phyloP scores from a whole-genome alignment of 75 land plant species.

The Sequoiadendron giganteum region DNA sequence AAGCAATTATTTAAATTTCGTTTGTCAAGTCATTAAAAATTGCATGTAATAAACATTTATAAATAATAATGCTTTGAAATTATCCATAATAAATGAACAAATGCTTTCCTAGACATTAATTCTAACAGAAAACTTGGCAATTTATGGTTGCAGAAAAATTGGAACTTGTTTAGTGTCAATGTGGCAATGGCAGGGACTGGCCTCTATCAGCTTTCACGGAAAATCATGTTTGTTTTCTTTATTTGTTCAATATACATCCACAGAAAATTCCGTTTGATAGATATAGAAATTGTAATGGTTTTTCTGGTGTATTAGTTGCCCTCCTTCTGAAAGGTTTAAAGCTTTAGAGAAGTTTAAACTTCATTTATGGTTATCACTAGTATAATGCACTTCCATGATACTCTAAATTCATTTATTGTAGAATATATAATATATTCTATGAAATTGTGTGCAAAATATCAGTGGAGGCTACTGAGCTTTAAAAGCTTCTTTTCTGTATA shows the following conservation, averaged over 20 bases:
- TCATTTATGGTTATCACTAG: neutral
- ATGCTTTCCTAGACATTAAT: neutral
- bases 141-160: constrained; percentile 70
- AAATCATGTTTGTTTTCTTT: constrained; percentile 50
- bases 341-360: neutral
- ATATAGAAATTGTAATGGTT: neutral
- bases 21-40: neutral
- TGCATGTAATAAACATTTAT: neutral
- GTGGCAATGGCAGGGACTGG: constrained; percentile 93
- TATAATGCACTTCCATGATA: neutral
- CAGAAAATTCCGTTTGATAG: neutral
- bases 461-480: neutral
- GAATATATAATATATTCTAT: neutral
- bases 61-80: neutral
- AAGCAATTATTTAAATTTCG: neutral
- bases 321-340: neutral
- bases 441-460: neutral
- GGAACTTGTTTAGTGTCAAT: constrained; percentile 94
- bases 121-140: constrained; percentile 4
- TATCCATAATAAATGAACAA: neutral
- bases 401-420: neutral
- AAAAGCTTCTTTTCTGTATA: neutral
- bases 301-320: neutral
- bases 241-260: neutral
- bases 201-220: constrained; percentile 83